phyloP scores from a whole-genome alignment of 2,329 filamentous ascomycete species.

The Xylaria sp. region DNA sequence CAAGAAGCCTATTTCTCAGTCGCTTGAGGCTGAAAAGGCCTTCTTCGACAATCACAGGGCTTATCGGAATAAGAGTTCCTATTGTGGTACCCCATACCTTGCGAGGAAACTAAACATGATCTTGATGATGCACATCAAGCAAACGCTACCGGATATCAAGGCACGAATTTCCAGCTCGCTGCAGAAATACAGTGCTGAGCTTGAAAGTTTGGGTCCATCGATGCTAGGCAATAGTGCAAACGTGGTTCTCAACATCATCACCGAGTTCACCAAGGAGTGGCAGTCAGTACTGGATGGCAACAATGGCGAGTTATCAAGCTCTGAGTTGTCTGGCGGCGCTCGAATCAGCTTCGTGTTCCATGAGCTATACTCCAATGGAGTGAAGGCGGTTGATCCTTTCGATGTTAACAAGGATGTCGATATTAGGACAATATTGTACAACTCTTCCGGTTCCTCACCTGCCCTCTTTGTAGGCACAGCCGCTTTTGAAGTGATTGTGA shows the following conservation, averaged over 20 bases:
- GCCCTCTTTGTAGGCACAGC: slow-evolving; percentile 97
- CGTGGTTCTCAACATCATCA: slow-evolving; percentile 98
- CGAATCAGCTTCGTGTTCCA: slow-evolving; percentile 99
- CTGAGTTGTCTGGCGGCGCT: slow-evolving; percentile 93
- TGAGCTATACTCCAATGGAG: slow-evolving; percentile 95
- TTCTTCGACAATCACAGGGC: slow-evolving; percentile 99
- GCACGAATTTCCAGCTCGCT: slow-evolving; percentile 93
- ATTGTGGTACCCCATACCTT: slow-evolving; percentile 97
- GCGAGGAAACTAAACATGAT: slow-evolving; percentile 98
- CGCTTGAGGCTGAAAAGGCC: slow-evolving; percentile 92
- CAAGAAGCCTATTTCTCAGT: slow-evolving; percentile 91
- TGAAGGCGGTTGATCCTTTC: slow-evolving; percentile 98
- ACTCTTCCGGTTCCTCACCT: slow-evolving; percentile 97
- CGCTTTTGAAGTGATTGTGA: slow-evolving; percentile 98
- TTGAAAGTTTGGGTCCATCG: slow-evolving; percentile 86
- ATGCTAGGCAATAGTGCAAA: slow-evolving; percentile 96
- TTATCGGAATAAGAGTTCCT: slow-evolving; percentile 97
- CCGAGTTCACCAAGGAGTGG: slow-evolving; percentile 98
- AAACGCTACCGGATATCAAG: slow-evolving; percentile 98
- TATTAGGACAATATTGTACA: slow-evolving; percentile 96
- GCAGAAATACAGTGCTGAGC: slow-evolving; percentile 88
- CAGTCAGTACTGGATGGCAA: slow-evolving; percentile 95
- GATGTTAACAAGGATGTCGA: slow-evolving; percentile 97
- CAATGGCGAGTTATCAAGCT: slow-evolving; percentile 93
- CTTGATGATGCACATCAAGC: slow-evolving; percentile 99